A percentile compares a stretch with the other conserved stretches of the same genome.
Conservation (phyloP, 2,329 filamentous ascomycete genomes). For the Akanthomyces lecanii region DNA sequence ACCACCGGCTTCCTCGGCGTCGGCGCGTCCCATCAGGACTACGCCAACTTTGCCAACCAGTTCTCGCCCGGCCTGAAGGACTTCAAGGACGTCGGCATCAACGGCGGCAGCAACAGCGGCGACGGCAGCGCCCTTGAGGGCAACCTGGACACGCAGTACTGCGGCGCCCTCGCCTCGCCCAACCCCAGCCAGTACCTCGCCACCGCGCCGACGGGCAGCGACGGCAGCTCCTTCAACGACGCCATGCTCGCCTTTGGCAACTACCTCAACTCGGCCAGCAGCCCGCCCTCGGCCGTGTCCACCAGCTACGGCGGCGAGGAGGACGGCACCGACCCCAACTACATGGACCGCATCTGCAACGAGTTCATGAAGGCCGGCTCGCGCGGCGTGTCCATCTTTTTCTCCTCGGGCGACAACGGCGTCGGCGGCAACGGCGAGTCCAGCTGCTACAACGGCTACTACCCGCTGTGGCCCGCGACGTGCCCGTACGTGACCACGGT, state of each 20-base stretch:
- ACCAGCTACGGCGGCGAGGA: slow-evolving; percentile 50
- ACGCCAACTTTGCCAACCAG: slow-evolving; percentile 9
- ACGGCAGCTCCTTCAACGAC: slow-evolving; percentile 11
- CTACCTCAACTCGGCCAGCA: slow-evolving; percentile 18
- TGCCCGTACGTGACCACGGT: slow-evolving; percentile 48
- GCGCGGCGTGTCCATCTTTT: slow-evolving; percentile 46
- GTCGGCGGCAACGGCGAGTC: slow-evolving; percentile 24
- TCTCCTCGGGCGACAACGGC: slow-evolving; percentile 31
- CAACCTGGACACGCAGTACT: slow-evolving; percentile 20
- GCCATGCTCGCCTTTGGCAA: slow-evolving; percentile 14
- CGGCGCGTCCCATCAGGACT: slow-evolving; percentile 16
- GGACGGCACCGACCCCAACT: slow-evolving; percentile 29
- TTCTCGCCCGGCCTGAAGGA: slow-evolving; percentile 10
- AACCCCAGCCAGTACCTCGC: slow-evolving; percentile 18
- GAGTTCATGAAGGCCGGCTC: slow-evolving; percentile 55
- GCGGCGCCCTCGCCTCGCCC: slow-evolving; percentile 14
- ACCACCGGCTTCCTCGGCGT: slow-evolving; percentile 18
- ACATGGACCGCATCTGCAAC: slow-evolving; percentile 43
- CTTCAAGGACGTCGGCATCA: slow-evolving; percentile 16
- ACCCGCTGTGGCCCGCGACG: slow-evolving; percentile 36
- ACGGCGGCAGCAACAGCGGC: slow-evolving; percentile 13
- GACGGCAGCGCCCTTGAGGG: slow-evolving; percentile 18
- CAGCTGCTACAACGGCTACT: slow-evolving; percentile 23
- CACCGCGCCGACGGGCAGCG: slow-evolving; percentile 5
- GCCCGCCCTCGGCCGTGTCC: slow-evolving; percentile 38